Evolutionary conservation across 306 rosid species (phyloP).

Genomic region (Fragaria vesca): DNA sequence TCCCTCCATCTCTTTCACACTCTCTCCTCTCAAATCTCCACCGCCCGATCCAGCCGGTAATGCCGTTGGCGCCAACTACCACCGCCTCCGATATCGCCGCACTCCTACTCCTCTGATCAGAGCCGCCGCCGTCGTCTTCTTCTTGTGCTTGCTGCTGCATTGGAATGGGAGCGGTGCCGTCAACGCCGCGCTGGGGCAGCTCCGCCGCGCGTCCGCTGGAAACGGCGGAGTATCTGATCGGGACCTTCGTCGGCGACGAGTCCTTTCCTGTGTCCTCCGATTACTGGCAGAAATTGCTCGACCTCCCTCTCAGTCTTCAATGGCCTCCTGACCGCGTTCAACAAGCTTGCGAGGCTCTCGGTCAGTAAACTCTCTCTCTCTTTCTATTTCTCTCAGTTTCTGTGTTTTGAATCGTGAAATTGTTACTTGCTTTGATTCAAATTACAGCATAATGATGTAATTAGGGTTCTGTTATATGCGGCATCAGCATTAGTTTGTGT

Average conservation of each 20-base stretch:
- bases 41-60: conserved; percentile 43
- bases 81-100: conserved; percentile 29
- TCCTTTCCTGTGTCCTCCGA: conserved; percentile 87
- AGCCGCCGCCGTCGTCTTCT: neutral
- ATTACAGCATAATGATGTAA: neutral
- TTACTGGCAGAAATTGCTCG: conserved; percentile 88
- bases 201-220: conserved; percentile 54
- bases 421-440: neutral
- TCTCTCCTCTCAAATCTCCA: conserved; percentile 23
- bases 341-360: conserved; percentile 87
- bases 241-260: conserved; percentile 74
- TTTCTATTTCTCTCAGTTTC: conserved; percentile 13
- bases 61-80: conserved; percentile 45
- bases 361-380: conserved; percentile 40
- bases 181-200: conserved; percentile 69
- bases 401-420: neutral
- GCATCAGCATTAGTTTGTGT: neutral
- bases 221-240: conserved; percentile 85
- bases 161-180: conserved; percentile 83
- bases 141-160: neutral
- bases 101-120: neutral
- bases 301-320: conserved; percentile 72
- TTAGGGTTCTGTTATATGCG: neutral
- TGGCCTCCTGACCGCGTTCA: conserved; percentile 77
- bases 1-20: conserved; percentile 22